Evolutionary conservation across 345 rosid genomes (phyloP), one percentile per base, ranked within the genome.

Genomic region (Ceriops zippeliana): DNA sequence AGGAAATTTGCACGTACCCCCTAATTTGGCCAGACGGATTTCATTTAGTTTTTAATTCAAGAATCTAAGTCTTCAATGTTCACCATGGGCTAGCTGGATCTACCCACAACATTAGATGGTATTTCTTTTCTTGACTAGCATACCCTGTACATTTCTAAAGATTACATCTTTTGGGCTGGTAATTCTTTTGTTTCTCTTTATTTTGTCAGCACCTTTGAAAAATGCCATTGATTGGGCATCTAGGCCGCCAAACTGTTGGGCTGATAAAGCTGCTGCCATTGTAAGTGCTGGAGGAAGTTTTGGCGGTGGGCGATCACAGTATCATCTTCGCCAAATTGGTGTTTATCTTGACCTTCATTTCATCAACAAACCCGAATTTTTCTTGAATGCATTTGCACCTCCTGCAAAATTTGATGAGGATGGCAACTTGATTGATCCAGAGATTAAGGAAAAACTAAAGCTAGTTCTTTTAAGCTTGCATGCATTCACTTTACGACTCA

Each of bases 221-320:
- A 90, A 90, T 65, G 96, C 97, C 0, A 62, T 93, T 5, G 96
- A 90, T 62, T 90, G 98, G 96, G 93, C 89, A 6, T 93, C 98
- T 42, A 71, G 91, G 69, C 6, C 90, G 0, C 92, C 96, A 11
- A 89, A 93, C 46, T 87, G 82, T 52, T 89, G 91, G 87, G 96
- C 85, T 4, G 90, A 84, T 37, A 93, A 93, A 78, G 83, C 93
- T 5, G 97, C 98, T n/a, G 96, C 96, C 0, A 58, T 93, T 1
- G 69, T 86, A 24, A 93, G 93, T 54, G 83, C 86, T 0, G 89
- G 84, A 7, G 98, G 89, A 69, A 52, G 82, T 15, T 67, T 68
- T 21, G 97, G 93, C 0, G 90, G 96, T 6, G 89, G 86, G 37
- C 80, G 79, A 68, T 73, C 80, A 0, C 97, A 90, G 0, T 84